Base-by-base conservation (phyloP, 2,329 filamentous ascomycete species). In the Diaporthe destruens region DNA sequence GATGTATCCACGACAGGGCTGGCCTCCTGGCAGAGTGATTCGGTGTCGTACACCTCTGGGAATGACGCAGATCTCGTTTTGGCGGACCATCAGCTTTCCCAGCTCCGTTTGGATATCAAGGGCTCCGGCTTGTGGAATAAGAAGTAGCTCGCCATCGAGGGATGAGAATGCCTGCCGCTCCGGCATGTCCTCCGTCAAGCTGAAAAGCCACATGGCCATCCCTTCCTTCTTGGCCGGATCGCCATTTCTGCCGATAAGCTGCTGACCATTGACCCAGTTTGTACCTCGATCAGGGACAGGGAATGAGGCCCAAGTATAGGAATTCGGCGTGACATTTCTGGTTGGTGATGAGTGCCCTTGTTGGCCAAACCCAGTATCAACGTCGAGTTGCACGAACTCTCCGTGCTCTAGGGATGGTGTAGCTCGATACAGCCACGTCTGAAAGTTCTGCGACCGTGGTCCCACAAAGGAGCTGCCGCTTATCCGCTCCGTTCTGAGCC, bases 161-260 rank as follows among this genome's bases (percentile, higher is more conserved):
- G 89, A 92, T 81, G 93, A 93, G 80, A 94, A 94, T 0, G 91
- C 91, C 75, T 90, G 86, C 57, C 89, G 88, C 25, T 85, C 82
- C 34, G 84, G 84, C 92, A 94, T 94, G 76, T 89, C 87, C 77
- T 90, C 91, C 32, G 91, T 91, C 2, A 90, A 91, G 2, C 90
- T 90, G 77, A 91, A 94, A 73, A 93, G 88, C 79, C 90, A 87
- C 65, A 93, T 92, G 8, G 90, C 91, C 29, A 94, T 76, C 0
- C 92, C 92, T 2, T 85, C 84, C 79, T 94, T 94, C 82, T 91
- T 88, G 0, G 89, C 90, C 0, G 91, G 90, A 76, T 93, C 90
- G 29, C 92, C 92, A 0, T 91, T 90, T 11, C 91, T 91, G 2
- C 91, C 92, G 18, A 94, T 85, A 36, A 93, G 82, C 70, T 91